Base-by-base conservation (phyloP, 2,329 filamentous ascomycete genomes). In the Hypomyces perniciosus region DNA sequence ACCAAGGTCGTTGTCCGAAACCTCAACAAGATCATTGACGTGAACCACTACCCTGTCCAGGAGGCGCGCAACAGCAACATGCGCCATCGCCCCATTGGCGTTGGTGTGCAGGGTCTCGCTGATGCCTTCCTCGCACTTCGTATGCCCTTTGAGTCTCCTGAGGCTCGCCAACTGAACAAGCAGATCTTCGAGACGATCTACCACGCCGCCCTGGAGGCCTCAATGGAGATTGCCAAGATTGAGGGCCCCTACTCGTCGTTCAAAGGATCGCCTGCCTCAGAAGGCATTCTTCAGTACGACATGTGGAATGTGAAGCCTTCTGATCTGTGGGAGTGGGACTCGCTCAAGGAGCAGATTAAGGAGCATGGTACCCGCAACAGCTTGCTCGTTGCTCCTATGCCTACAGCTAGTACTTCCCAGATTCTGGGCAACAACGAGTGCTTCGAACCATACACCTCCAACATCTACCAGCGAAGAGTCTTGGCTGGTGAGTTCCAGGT, bases 171-270 rank as follows among this genome's bases (percentile, higher is more conserved):
- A 69, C 82, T 99, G 65, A 99, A 99, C 80, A 91, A 87, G 65
- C 90, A 99, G 72, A 97, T 99, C 71, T 99, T 99, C 59, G 93
- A 99, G 79, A 99, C 93, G 57, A 96, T 99, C 71, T 99, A 99
- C 76, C 93, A 99, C 69, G 93, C 86, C 67, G 89, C 90, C 51
- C 76, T 97, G 56, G 96, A 91, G 50, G 86, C 90, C 26, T 99
- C 93, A 1, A 84, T 87, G 65, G 84, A 96, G 52, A 75, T 97
- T 58, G 90, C 93, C 56, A 86, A 90, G 76, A 76, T 86, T 59
- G 73, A 91, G 52, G 93, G 93, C 4, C 71, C 90, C 5, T 99
- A 99, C 72, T 80, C 85, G 60, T 90, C 90, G 4, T 99, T 96
- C 68, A 81, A 92, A 68, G 93, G 93, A 56, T 96, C 90, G 29